Conservation (phyloP, 371 early-diverging fungal genomes). For the Mortierella sp. region DNA sequence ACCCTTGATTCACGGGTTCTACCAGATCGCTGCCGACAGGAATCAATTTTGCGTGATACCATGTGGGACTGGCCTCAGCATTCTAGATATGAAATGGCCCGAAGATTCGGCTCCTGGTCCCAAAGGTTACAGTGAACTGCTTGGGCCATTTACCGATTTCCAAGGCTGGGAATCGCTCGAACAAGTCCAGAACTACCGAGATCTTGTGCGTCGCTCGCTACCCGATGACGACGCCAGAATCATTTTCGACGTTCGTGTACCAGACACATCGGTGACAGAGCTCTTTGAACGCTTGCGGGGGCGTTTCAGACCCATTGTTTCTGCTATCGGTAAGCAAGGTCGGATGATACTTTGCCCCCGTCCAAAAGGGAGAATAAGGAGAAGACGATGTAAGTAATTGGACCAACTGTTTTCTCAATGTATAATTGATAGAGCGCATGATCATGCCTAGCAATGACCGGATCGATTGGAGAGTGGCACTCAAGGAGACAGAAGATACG, state of each 20-base stretch:
- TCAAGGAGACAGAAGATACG: conserved; percentile 3
- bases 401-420: background rate
- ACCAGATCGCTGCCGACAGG: conserved; percentile 12
- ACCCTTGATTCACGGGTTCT: conserved; percentile 23
- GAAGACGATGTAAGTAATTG: background rate
- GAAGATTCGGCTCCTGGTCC: conserved; percentile 12
- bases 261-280: conserved; percentile 4
- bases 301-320: conserved; percentile 28
- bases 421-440: conserved; percentile 18
- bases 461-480: conserved; percentile 10
- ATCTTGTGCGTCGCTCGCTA: conserved; percentile 22
- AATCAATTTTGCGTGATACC: conserved; percentile 19
- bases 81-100: conserved; percentile 21
- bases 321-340: conserved; percentile 19
- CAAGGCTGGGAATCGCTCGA: conserved; percentile 18
- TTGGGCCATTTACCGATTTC: conserved; percentile 37
- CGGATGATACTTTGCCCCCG: background rate
- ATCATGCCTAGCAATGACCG: background rate
- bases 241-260: conserved; percentile 13
- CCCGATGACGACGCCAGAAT: conserved; percentile 7
- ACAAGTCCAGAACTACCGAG: conserved; percentile 16
- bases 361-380: background rate
- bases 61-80: conserved; percentile 32
- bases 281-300: conserved; percentile 21
- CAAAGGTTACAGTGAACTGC: conserved; percentile 8